phyloP scores from a whole-genome alignment of 257 asterid genomes.

The Nicotiana noctiflora region DNA sequence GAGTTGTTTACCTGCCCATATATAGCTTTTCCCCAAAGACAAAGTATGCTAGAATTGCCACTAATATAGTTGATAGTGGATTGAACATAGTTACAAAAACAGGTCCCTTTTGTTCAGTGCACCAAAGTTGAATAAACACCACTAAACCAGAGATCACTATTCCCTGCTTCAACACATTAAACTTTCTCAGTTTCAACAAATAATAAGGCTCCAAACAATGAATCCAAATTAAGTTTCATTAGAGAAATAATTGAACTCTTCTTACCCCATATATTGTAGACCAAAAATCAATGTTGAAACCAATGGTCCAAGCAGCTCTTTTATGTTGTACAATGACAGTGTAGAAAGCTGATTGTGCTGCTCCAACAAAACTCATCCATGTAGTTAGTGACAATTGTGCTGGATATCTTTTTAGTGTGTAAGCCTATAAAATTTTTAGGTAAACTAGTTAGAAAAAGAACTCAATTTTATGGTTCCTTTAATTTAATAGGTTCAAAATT shows the following conservation, averaged over 20 bases:
- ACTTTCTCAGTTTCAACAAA: neutral
- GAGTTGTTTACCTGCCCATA: slow-evolving; percentile 51
- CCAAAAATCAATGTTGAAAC: slow-evolving; percentile 67
- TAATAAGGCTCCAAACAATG: too few relatives aligned
- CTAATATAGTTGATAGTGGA: slow-evolving; percentile 57
- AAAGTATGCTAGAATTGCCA: slow-evolving; percentile 51
- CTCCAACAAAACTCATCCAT: slow-evolving; percentile 76
- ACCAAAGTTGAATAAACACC: slow-evolving; percentile 47
- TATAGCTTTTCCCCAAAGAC: slow-evolving; percentile 59
- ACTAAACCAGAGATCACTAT: slow-evolving; percentile 60
- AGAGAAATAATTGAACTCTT: neutral
- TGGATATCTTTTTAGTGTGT: slow-evolving; percentile 59
- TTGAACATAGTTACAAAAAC: slow-evolving; percentile 78
- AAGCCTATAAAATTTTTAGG: slow-evolving; percentile 33
- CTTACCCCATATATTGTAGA: slow-evolving; percentile 64
- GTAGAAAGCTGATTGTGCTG: slow-evolving; percentile 67
- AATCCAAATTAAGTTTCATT: too few relatives aligned
- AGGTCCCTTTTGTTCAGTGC: slow-evolving; percentile 69
- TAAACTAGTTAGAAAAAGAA: neutral
- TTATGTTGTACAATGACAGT: slow-evolving; percentile 50
- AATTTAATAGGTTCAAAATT: too few relatives aligned
- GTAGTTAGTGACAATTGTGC: slow-evolving; percentile 69
- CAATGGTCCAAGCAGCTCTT: slow-evolving; percentile 60
- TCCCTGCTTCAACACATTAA: slow-evolving; percentile 32
- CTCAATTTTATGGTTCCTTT: too few relatives aligned